These are phyloP conservation scores for Colletotrichum spinosum DNA, from an alignment of 2,329 filamentous ascomycete genomes.

Conservation along the genomic window DNA sequence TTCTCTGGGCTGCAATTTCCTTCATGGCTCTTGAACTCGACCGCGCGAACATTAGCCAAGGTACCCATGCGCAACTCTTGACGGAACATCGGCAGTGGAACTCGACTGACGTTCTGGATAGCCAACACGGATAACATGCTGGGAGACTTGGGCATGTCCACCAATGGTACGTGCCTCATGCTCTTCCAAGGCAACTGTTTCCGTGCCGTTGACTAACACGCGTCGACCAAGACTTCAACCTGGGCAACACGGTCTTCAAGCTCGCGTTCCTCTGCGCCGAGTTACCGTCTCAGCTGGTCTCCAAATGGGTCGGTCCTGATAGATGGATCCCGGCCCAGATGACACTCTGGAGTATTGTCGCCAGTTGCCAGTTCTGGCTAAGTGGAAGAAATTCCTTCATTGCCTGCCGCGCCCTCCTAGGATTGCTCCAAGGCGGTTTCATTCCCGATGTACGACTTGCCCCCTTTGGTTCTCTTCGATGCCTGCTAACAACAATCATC, in stretches of 20 bases:
- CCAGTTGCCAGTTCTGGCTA: conserved; percentile 55
- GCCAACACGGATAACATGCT: conserved; percentile 54
- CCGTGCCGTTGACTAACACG: background rate
- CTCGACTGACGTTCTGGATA: background rate
- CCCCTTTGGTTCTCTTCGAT: background rate
- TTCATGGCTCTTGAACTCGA: conserved; percentile 62
- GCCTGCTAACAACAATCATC: background rate
- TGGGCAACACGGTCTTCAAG: background rate
- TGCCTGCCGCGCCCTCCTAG: conserved; percentile 47
- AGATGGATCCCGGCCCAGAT: conserved; percentile 69
- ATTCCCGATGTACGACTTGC: conserved; percentile 48
- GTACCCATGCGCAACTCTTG: conserved; percentile 39
- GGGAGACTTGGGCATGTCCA: conserved; percentile 51
- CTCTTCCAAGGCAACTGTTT: background rate
- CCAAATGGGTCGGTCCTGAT: conserved; percentile 57
- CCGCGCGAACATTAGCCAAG: conserved; percentile 56
- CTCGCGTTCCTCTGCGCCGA: conserved; percentile 62
- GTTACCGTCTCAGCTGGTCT: conserved; percentile 68
- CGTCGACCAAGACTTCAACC: conserved; percentile 7
- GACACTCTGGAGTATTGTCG: conserved; percentile 63
- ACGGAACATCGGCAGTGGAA: background rate
- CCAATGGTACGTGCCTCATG: conserved; percentile 49
- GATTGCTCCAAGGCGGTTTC: conserved; percentile 54
- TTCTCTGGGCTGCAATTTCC: conserved; percentile 49
- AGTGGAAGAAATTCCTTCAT: conserved; percentile 46